A percentile compares a stretch with the other conserved stretches of the same genome.
These are phyloP conservation scores for Coffea eugenioides DNA, from an alignment of 257 asterid genomes.

Conservation along the genomic window DNA sequence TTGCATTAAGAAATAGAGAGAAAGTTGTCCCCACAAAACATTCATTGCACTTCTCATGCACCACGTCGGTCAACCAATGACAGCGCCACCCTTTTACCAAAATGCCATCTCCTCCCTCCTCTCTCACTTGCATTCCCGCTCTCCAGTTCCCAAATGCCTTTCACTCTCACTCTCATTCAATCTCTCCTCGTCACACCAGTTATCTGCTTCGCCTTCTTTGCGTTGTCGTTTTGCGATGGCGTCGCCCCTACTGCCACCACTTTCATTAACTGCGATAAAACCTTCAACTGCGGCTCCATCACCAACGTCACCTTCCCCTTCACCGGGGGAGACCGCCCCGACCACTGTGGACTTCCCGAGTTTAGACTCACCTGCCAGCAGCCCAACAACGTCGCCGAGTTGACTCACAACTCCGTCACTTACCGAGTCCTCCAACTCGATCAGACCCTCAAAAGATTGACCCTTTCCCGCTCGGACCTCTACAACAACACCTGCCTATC, in stretches of 20 bases:
- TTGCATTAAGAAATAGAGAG: too few relatives aligned
- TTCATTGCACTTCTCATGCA: too few relatives aligned
- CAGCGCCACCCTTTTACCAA: neutral
- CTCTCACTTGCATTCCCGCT: constrained; percentile 14
- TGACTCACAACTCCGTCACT: constrained; percentile 35
- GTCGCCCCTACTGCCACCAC: constrained; percentile 18
- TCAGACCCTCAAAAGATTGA: constrained; percentile 28
- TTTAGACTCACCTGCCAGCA: constrained; percentile 45
- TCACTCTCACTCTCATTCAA: constrained; percentile 2
- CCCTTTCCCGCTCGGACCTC: constrained; percentile 52
- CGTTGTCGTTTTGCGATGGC: constrained; percentile 27
- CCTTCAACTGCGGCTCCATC: constrained; percentile 54
- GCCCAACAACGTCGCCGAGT: constrained; percentile 28
- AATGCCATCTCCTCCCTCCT: constrained; percentile 2
- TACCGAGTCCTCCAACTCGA: constrained; percentile 48
- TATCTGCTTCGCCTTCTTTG: constrained; percentile 20
- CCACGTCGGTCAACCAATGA: too few relatives aligned
- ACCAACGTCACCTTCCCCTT: constrained; percentile 52
- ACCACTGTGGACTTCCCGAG: constrained; percentile 57
- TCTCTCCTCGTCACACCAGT: neutral
- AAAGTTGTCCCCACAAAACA: too few relatives aligned
- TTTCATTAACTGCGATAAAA: constrained; percentile 37
- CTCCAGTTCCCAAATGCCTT: constrained; percentile 13
- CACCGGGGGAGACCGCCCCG: constrained; percentile 55
- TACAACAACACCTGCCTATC: constrained; percentile 44